Conservation (phyloP, 2,329 filamentous ascomycete species). For the Lomentospora prolificans region DNA sequence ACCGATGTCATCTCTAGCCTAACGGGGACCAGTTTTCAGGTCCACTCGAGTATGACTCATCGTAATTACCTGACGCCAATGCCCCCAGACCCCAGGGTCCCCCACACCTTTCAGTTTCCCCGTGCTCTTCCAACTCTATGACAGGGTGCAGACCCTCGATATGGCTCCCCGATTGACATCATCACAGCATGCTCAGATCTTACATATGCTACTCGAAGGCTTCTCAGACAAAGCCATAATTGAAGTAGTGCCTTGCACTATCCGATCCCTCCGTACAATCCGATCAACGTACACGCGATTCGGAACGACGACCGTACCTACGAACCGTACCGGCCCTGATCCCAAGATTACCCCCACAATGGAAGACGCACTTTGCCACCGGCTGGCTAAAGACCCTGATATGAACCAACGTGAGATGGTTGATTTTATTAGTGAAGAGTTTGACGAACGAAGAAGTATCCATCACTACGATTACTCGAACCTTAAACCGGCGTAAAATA, state of each 20-base stretch:
- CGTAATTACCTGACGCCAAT: background rate
- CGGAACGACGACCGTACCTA: background rate
- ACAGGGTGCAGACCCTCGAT: background rate
- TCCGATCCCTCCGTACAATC: background rate
- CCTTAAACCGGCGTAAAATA: conserved; percentile 2
- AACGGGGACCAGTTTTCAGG: too few species aligned
- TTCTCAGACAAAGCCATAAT: background rate
- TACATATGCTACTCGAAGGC: background rate
- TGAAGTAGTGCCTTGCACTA: background rate
- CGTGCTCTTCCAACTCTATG: background rate
- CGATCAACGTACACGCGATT: background rate
- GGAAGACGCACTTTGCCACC: background rate
- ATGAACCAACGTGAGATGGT: conserved; percentile 4
- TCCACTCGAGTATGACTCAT: background rate
- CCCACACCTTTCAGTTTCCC: background rate
- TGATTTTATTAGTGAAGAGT: conserved; percentile 1
- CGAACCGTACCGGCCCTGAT: conserved; percentile 1
- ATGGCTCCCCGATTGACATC: background rate
- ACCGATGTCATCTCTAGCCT: too few species aligned
- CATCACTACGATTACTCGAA: background rate
- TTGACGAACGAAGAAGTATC: background rate
- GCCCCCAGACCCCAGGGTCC: background rate
- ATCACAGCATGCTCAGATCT: background rate
- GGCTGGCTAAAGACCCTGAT: background rate
- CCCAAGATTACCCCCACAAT: conserved; percentile 4